Base-by-base conservation (phyloP, 2,329 filamentous ascomycete species). In the Huntiella moniliformis region DNA sequence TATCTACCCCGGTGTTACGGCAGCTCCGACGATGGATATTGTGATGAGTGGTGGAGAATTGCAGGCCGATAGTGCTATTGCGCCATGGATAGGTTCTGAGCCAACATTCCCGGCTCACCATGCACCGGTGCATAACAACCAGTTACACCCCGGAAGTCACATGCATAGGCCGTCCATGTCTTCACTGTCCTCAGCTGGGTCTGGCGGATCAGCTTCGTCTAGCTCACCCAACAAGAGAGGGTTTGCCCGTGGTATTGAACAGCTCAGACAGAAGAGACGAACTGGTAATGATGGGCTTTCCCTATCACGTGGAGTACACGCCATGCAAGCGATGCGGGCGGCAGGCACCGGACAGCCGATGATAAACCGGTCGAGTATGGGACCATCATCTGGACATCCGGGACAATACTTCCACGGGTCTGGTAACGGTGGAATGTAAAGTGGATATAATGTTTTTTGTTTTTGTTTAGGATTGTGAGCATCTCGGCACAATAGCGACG, bases 251-350 rank as follows among this genome's bases (percentile, higher is more conserved):
- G 54, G 53, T 38, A 39, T 55, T 18, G 53, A 55, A 33, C 53
- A 53, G 40, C 39, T 54, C 16, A 38, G 53, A 11, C 49, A 50
- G 8, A 55, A 54, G 46, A 47, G 51, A n/a, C 52, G 49, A 7
- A 38, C 33, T 12, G 41, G 42, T 22, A 17, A 38, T 8, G 47
- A 49, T 8, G 47, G 47, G 5, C 38, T 45, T 13, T 42, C 32
- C 18, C 45, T 43, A 13, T 42, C 47, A n/a, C 42, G 47, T 12
- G 35, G 45, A 42, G 47, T 50, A 17, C 41, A 42, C 12, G 22
- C 22, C 10, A 28, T 28, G 22, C 22, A 28, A 8, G 22, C 2
- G 22, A 28, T 28, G 22, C 22, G 22, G 7, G 22, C 22, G 22
- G 22, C 22, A 28, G 22, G 22, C 10, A 3, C 6, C 10, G 22